These are phyloP conservation scores for Polyporus tsugae DNA, from an alignment of 1,284 basidiomycete genomes.

Conservation along the genomic window DNA sequence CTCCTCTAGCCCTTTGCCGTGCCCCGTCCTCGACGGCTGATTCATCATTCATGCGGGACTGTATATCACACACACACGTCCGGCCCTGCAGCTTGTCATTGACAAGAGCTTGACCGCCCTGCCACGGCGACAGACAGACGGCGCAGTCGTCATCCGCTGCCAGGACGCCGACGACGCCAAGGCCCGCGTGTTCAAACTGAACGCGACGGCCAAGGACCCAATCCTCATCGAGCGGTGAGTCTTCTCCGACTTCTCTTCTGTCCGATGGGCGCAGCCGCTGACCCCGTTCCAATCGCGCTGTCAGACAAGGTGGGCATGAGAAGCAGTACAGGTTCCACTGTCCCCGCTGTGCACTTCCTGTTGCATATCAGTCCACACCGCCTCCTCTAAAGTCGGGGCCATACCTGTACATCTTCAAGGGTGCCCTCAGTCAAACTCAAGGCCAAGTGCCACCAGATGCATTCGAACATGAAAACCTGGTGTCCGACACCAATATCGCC, in stretches of 20 bases:
- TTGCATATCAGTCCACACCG: slow-evolving; percentile 78
- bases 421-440: slow-evolving; percentile 80
- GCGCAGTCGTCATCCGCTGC: slow-evolving; percentile 73
- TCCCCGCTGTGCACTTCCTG: slow-evolving; percentile 74
- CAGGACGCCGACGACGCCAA: slow-evolving; percentile 64
- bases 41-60: background rate
- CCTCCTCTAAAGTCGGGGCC: slow-evolving; percentile 76
- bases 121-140: slow-evolving; percentile 78
- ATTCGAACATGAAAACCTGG: slow-evolving; percentile 63
- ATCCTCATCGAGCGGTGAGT: slow-evolving; percentile 76
- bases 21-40: slow-evolving; percentile 19
- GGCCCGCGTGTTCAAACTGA: slow-evolving; percentile 81
- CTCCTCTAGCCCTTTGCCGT: slow-evolving; percentile 11
- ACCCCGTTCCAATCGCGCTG: slow-evolving; percentile 19
- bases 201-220: slow-evolving; percentile 68
- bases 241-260: slow-evolving; percentile 12
- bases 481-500: slow-evolving; percentile 18
- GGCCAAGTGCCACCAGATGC: slow-evolving; percentile 81
- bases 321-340: slow-evolving; percentile 79
- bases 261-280: slow-evolving; percentile 2
- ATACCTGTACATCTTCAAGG: slow-evolving; percentile 76
- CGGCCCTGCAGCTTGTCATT: slow-evolving; percentile 71
- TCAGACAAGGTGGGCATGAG: slow-evolving; percentile 72
- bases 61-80: background rate
- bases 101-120: slow-evolving; percentile 76